Evolutionary conservation across 192 early-diverging fungal species (phyloP).

Genomic region (Cetraspora pellucida): DNA sequence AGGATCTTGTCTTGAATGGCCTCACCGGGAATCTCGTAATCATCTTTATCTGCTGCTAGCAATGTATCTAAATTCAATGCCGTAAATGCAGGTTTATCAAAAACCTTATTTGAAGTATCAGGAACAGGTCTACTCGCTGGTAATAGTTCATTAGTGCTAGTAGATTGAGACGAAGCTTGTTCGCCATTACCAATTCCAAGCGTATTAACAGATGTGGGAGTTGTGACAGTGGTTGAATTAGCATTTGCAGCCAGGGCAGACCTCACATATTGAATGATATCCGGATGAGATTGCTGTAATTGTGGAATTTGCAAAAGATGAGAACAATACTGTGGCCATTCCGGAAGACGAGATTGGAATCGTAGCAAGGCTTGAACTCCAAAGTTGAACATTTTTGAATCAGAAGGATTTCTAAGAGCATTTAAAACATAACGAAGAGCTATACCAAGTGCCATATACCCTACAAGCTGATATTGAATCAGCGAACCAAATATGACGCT

Average conservation of each 20-base stretch:
- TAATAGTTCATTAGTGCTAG: neutral
- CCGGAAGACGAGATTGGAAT: conserved; percentile 79
- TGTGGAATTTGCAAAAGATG: conserved; percentile 82
- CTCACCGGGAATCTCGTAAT: conserved; percentile 45
- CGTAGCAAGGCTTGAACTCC: conserved; percentile 83
- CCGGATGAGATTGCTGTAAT: conserved; percentile 75
- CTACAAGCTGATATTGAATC: conserved; percentile 87
- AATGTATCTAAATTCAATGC: conserved; percentile 62
- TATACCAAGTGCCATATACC: conserved; percentile 74
- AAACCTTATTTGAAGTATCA: conserved; percentile 6
- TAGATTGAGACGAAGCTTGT: neutral
- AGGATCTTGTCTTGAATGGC: conserved; percentile 84
- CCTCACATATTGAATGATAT: conserved; percentile 69
- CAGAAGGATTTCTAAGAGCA: conserved; percentile 76
- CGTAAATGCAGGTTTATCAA: conserved; percentile 59
- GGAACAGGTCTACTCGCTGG: neutral
- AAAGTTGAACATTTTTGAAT: conserved; percentile 87
- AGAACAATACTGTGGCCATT: conserved; percentile 90
- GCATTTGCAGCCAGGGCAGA: conserved; percentile 38
- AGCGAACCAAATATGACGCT: conserved; percentile 88
- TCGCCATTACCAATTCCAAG: conserved; percentile 6
- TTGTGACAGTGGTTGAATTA: conserved; percentile 22
- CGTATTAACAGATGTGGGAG: conserved; percentile 23
- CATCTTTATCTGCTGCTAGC: conserved; percentile 51
- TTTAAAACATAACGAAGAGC: conserved; percentile 91